phyloP scores from a whole-genome alignment of 2,329 filamentous ascomycete species.

The Ophiognomonia clavigignenti-juglandacearum region DNA sequence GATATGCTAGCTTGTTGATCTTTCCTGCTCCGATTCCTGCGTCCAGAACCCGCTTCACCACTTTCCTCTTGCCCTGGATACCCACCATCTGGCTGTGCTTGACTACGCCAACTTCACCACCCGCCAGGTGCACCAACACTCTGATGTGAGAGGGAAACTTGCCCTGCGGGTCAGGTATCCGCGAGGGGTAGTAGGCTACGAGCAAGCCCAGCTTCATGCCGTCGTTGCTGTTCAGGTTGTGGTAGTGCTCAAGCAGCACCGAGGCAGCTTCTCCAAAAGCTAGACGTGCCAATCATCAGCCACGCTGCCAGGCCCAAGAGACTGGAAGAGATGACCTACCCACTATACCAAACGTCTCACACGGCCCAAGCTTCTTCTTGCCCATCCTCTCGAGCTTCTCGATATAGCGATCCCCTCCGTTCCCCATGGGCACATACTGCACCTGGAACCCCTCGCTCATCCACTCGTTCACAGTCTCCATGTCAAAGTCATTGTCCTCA shows the following conservation, averaged over 20 bases:
- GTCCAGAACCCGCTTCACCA: constrained; percentile 28
- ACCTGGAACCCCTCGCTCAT: constrained; percentile 37
- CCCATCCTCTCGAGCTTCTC: constrained; percentile 29
- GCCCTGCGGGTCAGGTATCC: constrained; percentile 37
- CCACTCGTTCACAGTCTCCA: constrained; percentile 33
- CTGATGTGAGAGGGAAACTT: constrained; percentile 34
- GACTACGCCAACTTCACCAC: constrained; percentile 34
- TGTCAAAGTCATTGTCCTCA: constrained; percentile 38
- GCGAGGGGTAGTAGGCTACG: constrained; percentile 40
- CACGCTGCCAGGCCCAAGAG: neutral
- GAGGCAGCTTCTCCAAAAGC: constrained; percentile 40
- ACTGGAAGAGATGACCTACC: constrained; percentile 23
- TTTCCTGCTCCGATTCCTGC: constrained; percentile 33
- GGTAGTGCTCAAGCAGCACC: constrained; percentile 39
- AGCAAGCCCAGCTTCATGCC: constrained; percentile 37
- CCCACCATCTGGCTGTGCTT: constrained; percentile 39
- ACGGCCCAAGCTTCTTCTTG: constrained; percentile 30
- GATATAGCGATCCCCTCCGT: constrained; percentile 28
- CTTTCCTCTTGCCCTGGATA: constrained; percentile 38
- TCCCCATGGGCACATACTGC: constrained; percentile 36
- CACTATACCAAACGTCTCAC: constrained; percentile 39
- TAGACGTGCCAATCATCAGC: constrained; percentile 12
- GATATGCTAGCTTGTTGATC: constrained; percentile 30
- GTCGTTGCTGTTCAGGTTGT: constrained; percentile 38
- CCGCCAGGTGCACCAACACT: constrained; percentile 36